These are phyloP conservation scores for Ustilago nuda DNA, from an alignment of 1,284 basidiomycete genomes.

Conservation along the genomic window DNA sequence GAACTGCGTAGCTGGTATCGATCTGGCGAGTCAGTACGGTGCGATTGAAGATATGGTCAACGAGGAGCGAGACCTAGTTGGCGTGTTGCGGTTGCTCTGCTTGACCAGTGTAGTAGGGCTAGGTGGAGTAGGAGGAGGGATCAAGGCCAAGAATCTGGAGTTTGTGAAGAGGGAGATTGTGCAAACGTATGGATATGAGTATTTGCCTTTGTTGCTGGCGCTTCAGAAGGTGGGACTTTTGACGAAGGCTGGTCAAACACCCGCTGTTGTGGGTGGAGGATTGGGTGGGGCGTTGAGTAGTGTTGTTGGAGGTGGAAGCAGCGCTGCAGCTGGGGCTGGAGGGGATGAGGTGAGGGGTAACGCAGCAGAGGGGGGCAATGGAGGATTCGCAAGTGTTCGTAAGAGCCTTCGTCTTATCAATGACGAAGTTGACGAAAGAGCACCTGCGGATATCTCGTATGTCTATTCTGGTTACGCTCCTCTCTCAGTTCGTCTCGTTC, in stretches of 20 bases:
- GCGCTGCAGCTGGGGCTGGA: slow-evolving; percentile 4
- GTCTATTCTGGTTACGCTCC: slow-evolving; percentile 98
- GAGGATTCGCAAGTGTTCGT: slow-evolving; percentile 78
- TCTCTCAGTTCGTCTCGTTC: slow-evolving; percentile 87
- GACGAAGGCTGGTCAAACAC: slow-evolving; percentile 12
- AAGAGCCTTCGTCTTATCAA: slow-evolving; percentile 90
- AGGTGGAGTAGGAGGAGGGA: slow-evolving; percentile 75
- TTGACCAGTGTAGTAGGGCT: slow-evolving; percentile 80
- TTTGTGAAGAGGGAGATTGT: slow-evolving; percentile 89
- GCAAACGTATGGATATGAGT: slow-evolving; percentile 93
- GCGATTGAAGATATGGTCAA: slow-evolving; percentile 64
- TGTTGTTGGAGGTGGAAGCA: slow-evolving; percentile 36
- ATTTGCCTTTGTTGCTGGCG: slow-evolving; percentile 84
- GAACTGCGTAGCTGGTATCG: slow-evolving; percentile 80
- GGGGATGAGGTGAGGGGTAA: slow-evolving; percentile 7
- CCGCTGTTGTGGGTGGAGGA: slow-evolving; percentile 8
- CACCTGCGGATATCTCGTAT: slow-evolving; percentile 91
- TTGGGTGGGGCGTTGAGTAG: slow-evolving; percentile 31
- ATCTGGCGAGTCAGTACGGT: slow-evolving; percentile 51
- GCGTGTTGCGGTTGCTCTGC: slow-evolving; percentile 79
- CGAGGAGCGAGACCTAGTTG: slow-evolving; percentile 49
- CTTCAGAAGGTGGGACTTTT: slow-evolving; percentile 80
- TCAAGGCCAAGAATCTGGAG: slow-evolving; percentile 88
- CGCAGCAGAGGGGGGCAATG: slow-evolving; percentile 38
- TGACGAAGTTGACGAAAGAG: slow-evolving; percentile 80